Percentiles rank a stretch among this genome's conserved stretches.
These are phyloP conservation scores for Fusarium nurragi DNA, from an alignment of 2,329 filamentous ascomycete genomes.

Conservation along the genomic window DNA sequence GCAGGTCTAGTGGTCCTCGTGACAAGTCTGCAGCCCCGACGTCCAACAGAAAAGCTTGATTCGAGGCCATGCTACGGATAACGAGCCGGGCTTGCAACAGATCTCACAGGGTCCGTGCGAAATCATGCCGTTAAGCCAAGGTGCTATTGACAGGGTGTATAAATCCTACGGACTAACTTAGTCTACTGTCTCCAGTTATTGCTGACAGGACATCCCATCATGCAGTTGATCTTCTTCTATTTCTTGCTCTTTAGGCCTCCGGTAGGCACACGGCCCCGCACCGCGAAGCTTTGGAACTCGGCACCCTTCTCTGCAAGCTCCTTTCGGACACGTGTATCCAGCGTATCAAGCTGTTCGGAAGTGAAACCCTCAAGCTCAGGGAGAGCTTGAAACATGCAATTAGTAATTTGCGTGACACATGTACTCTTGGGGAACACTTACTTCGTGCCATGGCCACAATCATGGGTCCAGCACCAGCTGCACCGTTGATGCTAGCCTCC, in stretches of 20 bases:
- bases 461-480: constrained; percentile 3
- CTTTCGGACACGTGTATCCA: not conserved
- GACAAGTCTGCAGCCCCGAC: too few relatives aligned
- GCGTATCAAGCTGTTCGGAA: constrained; percentile 1
- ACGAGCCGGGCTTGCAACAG: too few relatives aligned
- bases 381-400: not conserved
- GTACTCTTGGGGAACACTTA: not conserved
- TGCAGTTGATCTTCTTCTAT: not conserved
- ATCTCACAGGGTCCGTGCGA: too few relatives aligned
- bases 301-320: constrained; percentile 5
- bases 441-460: constrained; percentile 8
- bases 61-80: too few relatives aligned
- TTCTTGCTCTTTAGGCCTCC: constrained; percentile 1
- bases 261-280: constrained; percentile 1
- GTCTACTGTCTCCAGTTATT: too few relatives aligned
- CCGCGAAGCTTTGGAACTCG: constrained; percentile 2
- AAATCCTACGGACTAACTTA: too few relatives aligned
- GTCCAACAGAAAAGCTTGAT: too few relatives aligned
- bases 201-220: too few relatives aligned
- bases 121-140: too few relatives aligned
- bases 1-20: too few relatives aligned
- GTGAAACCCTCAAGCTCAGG: not conserved
- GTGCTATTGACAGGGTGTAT: too few relatives aligned
- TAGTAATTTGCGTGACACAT: not conserved
- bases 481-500: constrained; percentile 1